Conservation (phyloP, 1,284 basidiomycete species). For the Pisolithus thermaeus region DNA sequence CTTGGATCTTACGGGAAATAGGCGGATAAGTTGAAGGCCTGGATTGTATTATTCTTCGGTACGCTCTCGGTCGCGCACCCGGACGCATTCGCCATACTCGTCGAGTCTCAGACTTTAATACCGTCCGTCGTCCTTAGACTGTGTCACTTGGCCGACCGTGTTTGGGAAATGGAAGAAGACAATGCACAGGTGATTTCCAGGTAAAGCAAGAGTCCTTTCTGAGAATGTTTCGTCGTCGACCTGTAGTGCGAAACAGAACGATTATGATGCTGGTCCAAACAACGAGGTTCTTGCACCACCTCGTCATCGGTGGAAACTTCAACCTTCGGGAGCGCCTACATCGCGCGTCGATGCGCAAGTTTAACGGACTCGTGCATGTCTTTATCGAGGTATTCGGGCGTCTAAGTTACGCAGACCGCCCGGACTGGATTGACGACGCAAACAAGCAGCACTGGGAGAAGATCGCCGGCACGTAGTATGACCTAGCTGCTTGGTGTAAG, state of each 20-base stretch:
- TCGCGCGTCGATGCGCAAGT: slow-evolving; percentile 43
- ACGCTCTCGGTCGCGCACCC: slow-evolving; percentile 48
- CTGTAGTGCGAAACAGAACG: slow-evolving; percentile 32
- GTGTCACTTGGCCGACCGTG: slow-evolving; percentile 41
- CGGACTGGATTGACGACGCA: slow-evolving; percentile 49
- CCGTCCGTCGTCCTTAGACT: slow-evolving; percentile 57
- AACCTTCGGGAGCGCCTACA: slow-evolving; percentile 54
- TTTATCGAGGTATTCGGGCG: slow-evolving; percentile 74
- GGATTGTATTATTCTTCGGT: slow-evolving; percentile 51
- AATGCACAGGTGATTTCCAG: slow-evolving; percentile 32
- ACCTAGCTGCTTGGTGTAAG: background rate
- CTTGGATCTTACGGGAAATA: slow-evolving; percentile 13
- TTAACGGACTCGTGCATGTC: slow-evolving; percentile 67
- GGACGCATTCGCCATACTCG: slow-evolving; percentile 44
- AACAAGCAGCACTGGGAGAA: slow-evolving; percentile 42
- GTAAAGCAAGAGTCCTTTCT: slow-evolving; percentile 26
- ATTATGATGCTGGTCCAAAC: slow-evolving; percentile 46
- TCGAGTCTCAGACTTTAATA: slow-evolving; percentile 49
- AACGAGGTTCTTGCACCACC: slow-evolving; percentile 52
- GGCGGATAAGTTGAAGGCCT: slow-evolving; percentile 39
- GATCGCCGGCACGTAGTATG: slow-evolving; percentile 44
- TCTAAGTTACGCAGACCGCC: slow-evolving; percentile 65
- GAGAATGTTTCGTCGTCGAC: background rate
- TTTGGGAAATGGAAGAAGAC: slow-evolving; percentile 64
- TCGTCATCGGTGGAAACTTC: slow-evolving; percentile 46